These are phyloP conservation scores for Theileria equi DNA, from an alignment of 169 alveolate species.

Conservation along the genomic window DNA sequence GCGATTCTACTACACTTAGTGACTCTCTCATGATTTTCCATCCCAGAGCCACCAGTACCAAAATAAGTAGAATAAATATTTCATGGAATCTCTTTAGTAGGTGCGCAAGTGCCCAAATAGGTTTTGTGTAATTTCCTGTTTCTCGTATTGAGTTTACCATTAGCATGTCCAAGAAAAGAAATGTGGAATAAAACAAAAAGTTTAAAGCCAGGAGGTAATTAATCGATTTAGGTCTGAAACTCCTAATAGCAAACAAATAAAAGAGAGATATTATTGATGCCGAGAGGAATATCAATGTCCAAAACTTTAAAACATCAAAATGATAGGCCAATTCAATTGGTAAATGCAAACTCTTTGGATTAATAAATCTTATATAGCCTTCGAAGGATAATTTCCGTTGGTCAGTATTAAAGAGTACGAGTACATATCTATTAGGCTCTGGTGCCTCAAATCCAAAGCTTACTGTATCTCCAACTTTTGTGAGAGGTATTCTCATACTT, in stretches of 20 bases:
- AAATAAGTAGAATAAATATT: constrained; percentile 12
- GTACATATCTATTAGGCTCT: constrained; percentile 32
- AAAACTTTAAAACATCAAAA: constrained; percentile 14
- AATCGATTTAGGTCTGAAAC: not conserved
- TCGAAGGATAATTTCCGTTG: constrained; percentile 27
- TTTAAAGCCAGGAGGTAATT: constrained; percentile 48
- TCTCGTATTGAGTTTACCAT: constrained; percentile 5
- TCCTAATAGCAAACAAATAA: not conserved
- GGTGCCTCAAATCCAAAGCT: constrained; percentile 17
- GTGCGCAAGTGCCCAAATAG: constrained; percentile 44
- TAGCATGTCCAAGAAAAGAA: constrained; percentile 28
- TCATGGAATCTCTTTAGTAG: constrained; percentile 51
- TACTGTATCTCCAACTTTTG: constrained; percentile 14
- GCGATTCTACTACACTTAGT: constrained; percentile 28
- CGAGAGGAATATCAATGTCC: constrained; percentile 14
- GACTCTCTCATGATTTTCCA: constrained; percentile 49
- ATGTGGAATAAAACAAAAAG: constrained; percentile 21
- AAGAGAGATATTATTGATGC: constrained; percentile 1
- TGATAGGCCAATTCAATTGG: constrained; percentile 51
- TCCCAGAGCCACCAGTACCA: constrained; percentile 57
- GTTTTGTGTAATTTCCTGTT: constrained; percentile 15
- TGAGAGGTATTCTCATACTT: constrained; percentile 44
- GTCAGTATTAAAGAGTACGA: constrained; percentile 47
- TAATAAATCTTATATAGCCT: constrained; percentile 41
- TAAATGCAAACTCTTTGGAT: constrained; percentile 28